Evolutionary conservation across 2,329 filamentous ascomycete genomes (phyloP), one percentile per base, ranked within the genome.

Genomic region (Cordyceps fumosorosea): DNA sequence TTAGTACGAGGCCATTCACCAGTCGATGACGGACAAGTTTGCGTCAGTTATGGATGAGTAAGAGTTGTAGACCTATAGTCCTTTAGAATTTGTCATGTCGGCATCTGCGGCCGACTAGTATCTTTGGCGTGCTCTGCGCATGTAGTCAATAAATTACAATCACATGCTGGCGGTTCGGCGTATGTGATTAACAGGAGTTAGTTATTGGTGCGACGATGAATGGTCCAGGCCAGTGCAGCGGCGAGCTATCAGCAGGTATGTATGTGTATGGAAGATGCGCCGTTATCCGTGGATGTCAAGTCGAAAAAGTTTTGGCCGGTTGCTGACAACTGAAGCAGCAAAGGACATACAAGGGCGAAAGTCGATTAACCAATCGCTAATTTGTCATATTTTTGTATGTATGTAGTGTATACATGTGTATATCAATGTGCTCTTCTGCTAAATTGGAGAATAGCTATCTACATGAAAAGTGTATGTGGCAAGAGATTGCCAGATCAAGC

Each of bases 1-100:
- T 60, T 70, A 95, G 90, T 99, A 98, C 76, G 95, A 98, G 83
- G 87, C 87, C 69, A 86, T 98, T 69, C 84, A 95, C 70, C 91
- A 96, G 79, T 83, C 86, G 70, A 93, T 99, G 92, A 88, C 89
- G 69, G 95, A 99, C 80, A 96, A 96, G 81, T 99, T 99, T 79
- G 95, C 95, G 56, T 88, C 92, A 45, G 93, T 99, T 64, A 86
- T 91, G 74, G 95, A 99, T 77, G 93, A 98, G 84, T 99, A 92
- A 61, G 53, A 54, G 47, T 60, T 61, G 62, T 66, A 66, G 56
- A 64, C 60, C 53, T 69, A 66, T 65, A 66, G 64, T 67, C 64
- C 62, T 69, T 70, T 73, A 74, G 69, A 74, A 65, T 58, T 58
- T 62, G 34, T 54, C 59, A 50, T 48, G 53, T 62, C 53, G 58